A percentile compares a stretch with the other conserved stretches of the same genome.
Evolutionary conservation across 345 rosid genomes (phyloP).

Genomic region (Pistacia atlantica): DNA sequence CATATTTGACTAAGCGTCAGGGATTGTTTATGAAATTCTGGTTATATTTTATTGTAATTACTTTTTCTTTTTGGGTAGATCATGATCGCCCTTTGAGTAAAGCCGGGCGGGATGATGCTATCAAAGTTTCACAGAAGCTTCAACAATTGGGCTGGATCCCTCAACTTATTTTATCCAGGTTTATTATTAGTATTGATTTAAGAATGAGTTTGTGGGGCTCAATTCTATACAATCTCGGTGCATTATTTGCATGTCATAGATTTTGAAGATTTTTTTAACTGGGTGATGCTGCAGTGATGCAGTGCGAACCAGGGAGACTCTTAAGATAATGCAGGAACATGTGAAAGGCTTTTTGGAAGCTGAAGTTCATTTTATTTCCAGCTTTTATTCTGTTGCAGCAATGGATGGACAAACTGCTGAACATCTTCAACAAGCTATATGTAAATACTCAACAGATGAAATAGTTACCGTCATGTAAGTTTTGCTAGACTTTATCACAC

Average conservation of each 20-base stretch:
- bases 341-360: slow-evolving; percentile 67
- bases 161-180: slow-evolving; percentile 84
- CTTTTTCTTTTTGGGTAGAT: slow-evolving; percentile 38
- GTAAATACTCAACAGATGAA: slow-evolving; percentile 65
- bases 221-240: not conserved
- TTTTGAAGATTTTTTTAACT: slow-evolving; percentile 1
- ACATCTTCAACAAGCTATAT: slow-evolving; percentile 73
- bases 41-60: not conserved
- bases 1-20: too few species aligned
- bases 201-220: not conserved
- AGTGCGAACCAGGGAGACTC: slow-evolving; percentile 72
- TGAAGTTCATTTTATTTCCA: slow-evolving; percentile 77
- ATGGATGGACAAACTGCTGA: slow-evolving; percentile 99
- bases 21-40: too few species aligned
- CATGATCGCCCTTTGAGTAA: slow-evolving; percentile 90
- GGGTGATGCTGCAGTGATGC: slow-evolving; percentile 65
- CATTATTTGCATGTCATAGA: not conserved
- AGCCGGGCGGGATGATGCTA: slow-evolving; percentile 67
- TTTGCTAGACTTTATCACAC: not conserved
- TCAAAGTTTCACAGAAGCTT: slow-evolving; percentile 63
- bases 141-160: slow-evolving; percentile 85
- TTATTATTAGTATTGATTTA: not conserved
- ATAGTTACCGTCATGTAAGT: slow-evolving; percentile 83
- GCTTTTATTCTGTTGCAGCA: slow-evolving; percentile 94
- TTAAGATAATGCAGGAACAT: slow-evolving; percentile 86